Conservation (phyloP, 2,329 filamentous ascomycete genomes). For the Fusarium pilosicola region DNA sequence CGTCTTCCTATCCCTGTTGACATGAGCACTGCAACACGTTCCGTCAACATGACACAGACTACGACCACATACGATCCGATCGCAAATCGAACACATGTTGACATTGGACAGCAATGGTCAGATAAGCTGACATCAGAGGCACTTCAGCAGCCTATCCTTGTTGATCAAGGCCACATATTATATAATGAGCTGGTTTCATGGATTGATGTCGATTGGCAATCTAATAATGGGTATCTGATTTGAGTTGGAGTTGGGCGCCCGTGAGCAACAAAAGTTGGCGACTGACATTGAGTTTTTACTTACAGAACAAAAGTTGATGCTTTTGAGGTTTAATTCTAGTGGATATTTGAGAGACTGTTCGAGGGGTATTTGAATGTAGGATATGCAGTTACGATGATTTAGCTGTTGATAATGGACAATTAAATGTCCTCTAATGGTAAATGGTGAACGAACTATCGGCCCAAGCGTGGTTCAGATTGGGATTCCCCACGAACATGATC, state of each 20-base stretch:
- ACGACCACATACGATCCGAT: constrained; percentile 33
- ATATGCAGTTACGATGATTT: neutral
- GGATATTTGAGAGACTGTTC: neutral
- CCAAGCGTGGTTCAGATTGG: neutral
- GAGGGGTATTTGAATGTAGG: neutral
- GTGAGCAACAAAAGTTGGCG: neutral
- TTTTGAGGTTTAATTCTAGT: neutral
- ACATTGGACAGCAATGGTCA: constrained; percentile 38
- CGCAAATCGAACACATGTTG: constrained; percentile 26
- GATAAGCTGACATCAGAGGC: constrained; percentile 32
- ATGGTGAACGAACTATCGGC: neutral
- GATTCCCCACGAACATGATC: neutral
- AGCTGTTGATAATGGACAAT: neutral
- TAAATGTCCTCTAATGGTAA: neutral
- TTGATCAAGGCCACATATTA: constrained; percentile 46
- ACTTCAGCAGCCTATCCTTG: constrained; percentile 41
- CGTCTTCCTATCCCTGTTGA: constrained; percentile 45
- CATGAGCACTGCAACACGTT: neutral
- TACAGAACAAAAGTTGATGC: neutral
- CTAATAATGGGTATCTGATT: constrained; percentile 44
- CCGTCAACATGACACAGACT: constrained; percentile 13
- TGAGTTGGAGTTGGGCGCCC: constrained; percentile 3
- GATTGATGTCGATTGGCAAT: constrained; percentile 52
- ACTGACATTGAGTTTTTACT: neutral
- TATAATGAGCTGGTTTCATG: constrained; percentile 52